Base-by-base conservation (phyloP, 176 grass and related monocot genomes). In the Carex myosuroides region DNA sequence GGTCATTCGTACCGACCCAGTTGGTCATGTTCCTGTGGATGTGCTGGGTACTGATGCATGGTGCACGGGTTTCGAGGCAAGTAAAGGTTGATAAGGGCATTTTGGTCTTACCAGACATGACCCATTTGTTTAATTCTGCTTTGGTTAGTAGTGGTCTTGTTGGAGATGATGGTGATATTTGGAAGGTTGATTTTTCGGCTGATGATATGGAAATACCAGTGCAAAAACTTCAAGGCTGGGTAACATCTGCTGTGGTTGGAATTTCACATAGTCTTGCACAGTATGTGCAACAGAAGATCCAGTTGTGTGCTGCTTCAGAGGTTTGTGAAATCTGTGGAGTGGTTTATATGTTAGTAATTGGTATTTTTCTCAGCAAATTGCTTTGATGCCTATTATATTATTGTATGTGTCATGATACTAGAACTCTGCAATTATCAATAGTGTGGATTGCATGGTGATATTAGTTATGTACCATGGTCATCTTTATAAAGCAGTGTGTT, bases 1-100 rank as follows among this genome's bases (percentile, higher is more conserved):
- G 96, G 1, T 90, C 90, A 42, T 84, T 98, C 7, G 54, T 78
- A 29, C 72, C 79, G 2, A 82, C 71, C 32, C 89, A 95, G 84
- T 57, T 98, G 79, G 73, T 91, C 10, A 46, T 86, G 63, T 79
- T 98, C 65, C 77, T 99, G 50, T 93, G 86, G 85, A 88, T 93
- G 83, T 99, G 96, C 83, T 95, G 93, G 96, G 78, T 90, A 82
- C 90, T 99, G 88, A 87, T 82, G 44, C 90, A 85, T 70, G 83
- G 86, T 59, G 76, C 79, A 13, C 53, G 64, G 63, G 61, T 57
- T 8, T 22, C 83, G 24, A 84, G 39, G 37, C 80, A 60, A 41
- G 55, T 26, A 12, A 85, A 52, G 16, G 81, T 50, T 9, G 83
- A 88, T 22, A 79, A 92, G 35, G 88, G 85, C 21, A 50, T 86